phyloP scores from a whole-genome alignment of 1,139 yeast genomes.

The Pichia sp. region DNA sequence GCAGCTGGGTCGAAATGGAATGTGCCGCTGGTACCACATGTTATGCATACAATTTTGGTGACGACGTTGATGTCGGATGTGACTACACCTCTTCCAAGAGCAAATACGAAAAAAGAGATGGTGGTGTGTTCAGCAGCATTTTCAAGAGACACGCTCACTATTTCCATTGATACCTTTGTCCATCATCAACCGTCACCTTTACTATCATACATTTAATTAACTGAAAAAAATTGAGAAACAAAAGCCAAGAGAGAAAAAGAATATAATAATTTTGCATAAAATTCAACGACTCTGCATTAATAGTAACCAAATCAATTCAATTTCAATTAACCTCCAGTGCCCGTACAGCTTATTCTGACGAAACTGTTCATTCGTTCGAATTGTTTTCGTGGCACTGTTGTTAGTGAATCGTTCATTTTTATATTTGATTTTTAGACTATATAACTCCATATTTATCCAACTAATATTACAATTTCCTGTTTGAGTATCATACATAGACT shows the following conservation, averaged over 20 bases:
- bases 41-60: constrained; percentile 36
- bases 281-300: too few species aligned
- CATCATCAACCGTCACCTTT: background rate
- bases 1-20: constrained; percentile 43
- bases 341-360: too few species aligned
- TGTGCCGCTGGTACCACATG: constrained; percentile 58
- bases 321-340: too few species aligned
- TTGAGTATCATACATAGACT: background rate
- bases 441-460: too few species aligned
- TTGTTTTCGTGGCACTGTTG: too few species aligned
- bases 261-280: too few species aligned
- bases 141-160: constrained; percentile 22
- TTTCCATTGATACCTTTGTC: background rate
- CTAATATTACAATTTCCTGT: background rate
- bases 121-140: constrained; percentile 9
- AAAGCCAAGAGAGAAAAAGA: too few species aligned
- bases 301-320: too few species aligned
- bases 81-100: constrained; percentile 23
- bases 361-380: too few species aligned
- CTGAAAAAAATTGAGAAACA: too few species aligned
- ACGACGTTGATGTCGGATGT: constrained; percentile 33
- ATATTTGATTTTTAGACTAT: too few species aligned
- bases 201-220: background rate
- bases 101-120: constrained; percentile 23
- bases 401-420: too few species aligned